Base-by-base conservation (phyloP, 371 early-diverging fungal genomes). In the Funneliformis caledonium region DNA sequence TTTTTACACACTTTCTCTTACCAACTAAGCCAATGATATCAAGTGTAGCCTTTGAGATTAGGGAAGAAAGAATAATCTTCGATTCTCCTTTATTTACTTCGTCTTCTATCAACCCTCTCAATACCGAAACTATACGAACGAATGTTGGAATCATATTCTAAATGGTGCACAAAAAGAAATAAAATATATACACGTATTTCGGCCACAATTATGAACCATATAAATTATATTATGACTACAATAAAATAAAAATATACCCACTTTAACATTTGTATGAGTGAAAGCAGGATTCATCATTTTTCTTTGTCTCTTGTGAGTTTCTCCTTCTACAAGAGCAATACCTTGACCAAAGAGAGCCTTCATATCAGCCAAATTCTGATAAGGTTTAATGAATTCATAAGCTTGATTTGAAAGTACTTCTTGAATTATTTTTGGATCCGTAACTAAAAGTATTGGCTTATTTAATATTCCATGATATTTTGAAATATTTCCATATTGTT, bases 271-370 rank as follows among this genome's bases (percentile, higher is more conserved):
- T 60, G 85, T 85, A n/a, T 88, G 82, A 2, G 87, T 82, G 76
- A 93, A 93, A 8, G 91, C 90, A 7, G 93, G 93, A 81, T 92
- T 92, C 47, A 92, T 80, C 87, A 92, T 85, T 62, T 89, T 91
- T 62, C 93, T 89, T 80, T 93, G 93, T 33, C 86, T 87, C 70
- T 87, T 86, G 83, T 93, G 93, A 0, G 68, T 83, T 43, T 84
- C 86, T 0, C 92, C 93, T 83, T 92, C 92, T 0, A 88, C 86
- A 14, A 90, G 81, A 61, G 92, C 76, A 5, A 93, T 80, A 5
- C 93, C 92, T 22, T 87, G 64, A 3, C 93, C 93, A 5, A 91
- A 48, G 14, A 91, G 75, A 19, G 81, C 79, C 2, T 80, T 77
- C 26, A 92, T 67, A 50, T 87, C 78, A 6, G 80, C 78, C 4